Base-by-base conservation (phyloP, 1,284 basidiomycete species). In the Ganoderma lingzhi region DNA sequence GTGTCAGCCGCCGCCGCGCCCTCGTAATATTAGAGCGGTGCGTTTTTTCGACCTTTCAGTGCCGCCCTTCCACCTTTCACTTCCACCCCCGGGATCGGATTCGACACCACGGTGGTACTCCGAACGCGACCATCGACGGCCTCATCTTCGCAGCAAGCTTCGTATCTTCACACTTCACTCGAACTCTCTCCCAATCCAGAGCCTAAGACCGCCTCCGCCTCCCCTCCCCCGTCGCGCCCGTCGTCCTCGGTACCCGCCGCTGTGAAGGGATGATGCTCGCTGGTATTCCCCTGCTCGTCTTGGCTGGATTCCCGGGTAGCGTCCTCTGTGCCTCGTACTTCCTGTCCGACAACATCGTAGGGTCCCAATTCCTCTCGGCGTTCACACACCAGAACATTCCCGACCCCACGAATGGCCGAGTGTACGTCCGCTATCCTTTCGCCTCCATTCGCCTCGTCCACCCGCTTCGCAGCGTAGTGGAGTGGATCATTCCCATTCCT, bases 351-450 rank as follows among this genome's bases (percentile, higher is more conserved):
- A 28, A 51, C 48, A 8, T 51, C 23, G 19, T 12, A 28, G 48
- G 48, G 10, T 14, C 48, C 23, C 23, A 51, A 14, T 51, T 51
- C 48, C 23, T 51, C 48, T 28, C 48, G 10, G 48, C 23, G 48
- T 90, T 90, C 75, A 78, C 78, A n/a, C 84, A 83, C 72, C 71
- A 86, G 74, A 83, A 85, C 23, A 85, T 87, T 60, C 44, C 82
- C 10, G 89, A 90, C 75, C 88, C 89, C 4, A 88, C 88, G 3
- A 80, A 87, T 73, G 88, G 88, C 45, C 82, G 88, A 68, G 88
- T 90, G 88, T 89, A 79, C 75, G 85, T 65, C 23, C 1, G 5
- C 23, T 14, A 9, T 28, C 23, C 23, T 8, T 51, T 17, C 23
- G 41, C 55, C 32, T 55, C 58, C 19, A 28, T n/a, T 1, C 1